Evolutionary conservation across 148 eudicot species (phyloP), one percentile per base, ranked within the genome.

Genomic region (Bassia scoparia): DNA sequence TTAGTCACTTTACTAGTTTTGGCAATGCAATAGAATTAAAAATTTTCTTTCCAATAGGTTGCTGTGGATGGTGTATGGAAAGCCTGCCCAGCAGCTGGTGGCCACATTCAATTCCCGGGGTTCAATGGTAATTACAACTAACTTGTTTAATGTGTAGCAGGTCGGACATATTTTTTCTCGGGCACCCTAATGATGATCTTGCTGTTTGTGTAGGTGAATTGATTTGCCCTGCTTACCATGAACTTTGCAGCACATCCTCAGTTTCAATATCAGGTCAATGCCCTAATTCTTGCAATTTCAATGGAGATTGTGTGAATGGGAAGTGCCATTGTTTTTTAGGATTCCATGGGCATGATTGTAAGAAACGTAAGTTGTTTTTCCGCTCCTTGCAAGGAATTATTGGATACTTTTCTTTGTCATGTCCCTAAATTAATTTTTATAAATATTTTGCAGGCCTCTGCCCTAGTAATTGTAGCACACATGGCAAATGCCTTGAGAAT

Each of bases 21-120:
- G 24, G 26, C 0, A 35, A 54, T 21, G n/a, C 54, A 50, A 52
- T 38, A n/a, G n/a, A n/a, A 52, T 38, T 61, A 34, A 65, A 29
- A 65, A 29, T 37, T 43, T 24, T 10, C 35, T 61, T 69, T 75
- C 60, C 56, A 49, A 69, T 71, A 94, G 98, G 89, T 95, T 84
- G 93, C 93, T 44, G 97, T 95, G 61, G 97, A 95, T 85, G 88
- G 93, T 61, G 49, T 79, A 63, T 95, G 98, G 98, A 91, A 89
- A 86, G 78, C 75, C 29, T 95, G 98, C 61, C 98, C 98, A 60
- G 79, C 79, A 82, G 80, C 84, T 70, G 98, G 98, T 81, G 97
- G 98, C 77, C 83, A 93, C 12, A 77, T 94, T 74, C 88, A 88
- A 65, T 94, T 85, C 81, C 86, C 89, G 74, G 96, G 91, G 29